Evolutionary conservation across 2,329 filamentous ascomycete genomes (phyloP).

Genomic region (Aspergillus intermedius): DNA sequence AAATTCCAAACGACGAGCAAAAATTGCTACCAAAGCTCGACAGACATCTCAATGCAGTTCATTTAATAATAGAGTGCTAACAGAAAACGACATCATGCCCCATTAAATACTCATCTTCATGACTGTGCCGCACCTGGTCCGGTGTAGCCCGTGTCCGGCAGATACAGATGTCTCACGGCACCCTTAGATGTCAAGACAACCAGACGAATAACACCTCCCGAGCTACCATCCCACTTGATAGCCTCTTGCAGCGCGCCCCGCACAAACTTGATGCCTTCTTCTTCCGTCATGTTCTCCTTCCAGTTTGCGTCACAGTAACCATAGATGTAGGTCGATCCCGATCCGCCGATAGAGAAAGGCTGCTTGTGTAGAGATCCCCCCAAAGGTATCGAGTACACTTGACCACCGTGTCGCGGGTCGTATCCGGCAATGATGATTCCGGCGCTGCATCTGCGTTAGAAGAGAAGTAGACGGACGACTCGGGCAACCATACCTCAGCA

Average conservation of each 20-base stretch:
- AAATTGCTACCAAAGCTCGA: too few species aligned
- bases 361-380: conserved; percentile 98
- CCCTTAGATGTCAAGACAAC: conserved; percentile 88
- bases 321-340: conserved; percentile 98
- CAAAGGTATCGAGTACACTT: conserved; percentile 95
- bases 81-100: conserved; percentile 1
- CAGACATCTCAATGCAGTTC: background rate
- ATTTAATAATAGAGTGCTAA: background rate
- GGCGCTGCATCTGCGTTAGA: conserved; percentile 52
- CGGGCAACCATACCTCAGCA: conserved; percentile 60
- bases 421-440: conserved; percentile 98
- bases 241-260: conserved; percentile 86
- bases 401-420: conserved; percentile 88
- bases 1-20: too few species aligned
- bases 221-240: conserved; percentile 99
- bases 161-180: conserved; percentile 86
- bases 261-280: conserved; percentile 85
- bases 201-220: conserved; percentile 95
- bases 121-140: conserved; percentile 56
- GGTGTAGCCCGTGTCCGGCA: conserved; percentile 84
- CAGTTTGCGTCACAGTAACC: conserved; percentile 97
- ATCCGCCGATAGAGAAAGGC: conserved; percentile 88
- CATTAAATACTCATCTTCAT: conserved; percentile 10
- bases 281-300: conserved; percentile 89
- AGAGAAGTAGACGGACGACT: background rate